A percentile compares a stretch with the other conserved stretches of the same genome.
These are phyloP conservation scores for Naganishia vishniacii DNA, from an alignment of 768 basidiomycete species.

Conservation along the genomic window DNA sequence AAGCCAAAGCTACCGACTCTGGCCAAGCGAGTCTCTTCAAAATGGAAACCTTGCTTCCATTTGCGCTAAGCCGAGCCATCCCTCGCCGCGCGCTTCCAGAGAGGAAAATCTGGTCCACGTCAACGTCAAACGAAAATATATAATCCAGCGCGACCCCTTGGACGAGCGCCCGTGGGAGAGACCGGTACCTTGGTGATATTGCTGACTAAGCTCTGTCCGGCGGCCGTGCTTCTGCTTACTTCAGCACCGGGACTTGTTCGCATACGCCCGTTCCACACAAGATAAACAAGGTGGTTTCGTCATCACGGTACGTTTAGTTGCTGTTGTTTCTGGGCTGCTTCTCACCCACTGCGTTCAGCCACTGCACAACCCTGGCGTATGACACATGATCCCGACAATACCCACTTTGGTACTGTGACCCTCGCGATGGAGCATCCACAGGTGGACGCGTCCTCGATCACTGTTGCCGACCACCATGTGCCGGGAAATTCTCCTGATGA, in stretches of 20 bases:
- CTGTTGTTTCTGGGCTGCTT: neutral
- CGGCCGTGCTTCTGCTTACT: neutral
- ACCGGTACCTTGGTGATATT: neutral
- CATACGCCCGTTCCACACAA: constrained; percentile 13
- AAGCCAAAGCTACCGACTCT: too few relatives aligned
- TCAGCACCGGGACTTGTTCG: neutral
- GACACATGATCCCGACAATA: neutral
- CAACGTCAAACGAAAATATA: constrained; percentile 23
- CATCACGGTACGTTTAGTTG: constrained; percentile 6
- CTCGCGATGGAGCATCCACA: constrained; percentile 1
- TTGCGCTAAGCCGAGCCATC: too few relatives aligned
- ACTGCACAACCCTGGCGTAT: neutral
- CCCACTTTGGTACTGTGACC: neutral
- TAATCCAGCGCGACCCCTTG: constrained; percentile 10
- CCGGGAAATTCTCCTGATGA: too few relatives aligned
- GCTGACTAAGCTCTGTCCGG: constrained; percentile 2
- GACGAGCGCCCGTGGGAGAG: neutral
- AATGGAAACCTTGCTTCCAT: too few relatives aligned
- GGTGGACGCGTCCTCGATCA: neutral
- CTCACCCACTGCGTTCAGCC: neutral
- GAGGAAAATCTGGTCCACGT: constrained; percentile 20
- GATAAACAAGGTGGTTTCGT: constrained; percentile 19
- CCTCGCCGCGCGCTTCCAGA: constrained; percentile 15
- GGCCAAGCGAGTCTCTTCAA: too few relatives aligned
- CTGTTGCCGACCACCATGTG: neutral